Evolutionary conservation across 257 asterid species (phyloP).

Genomic region (Plantago ovata): DNA sequence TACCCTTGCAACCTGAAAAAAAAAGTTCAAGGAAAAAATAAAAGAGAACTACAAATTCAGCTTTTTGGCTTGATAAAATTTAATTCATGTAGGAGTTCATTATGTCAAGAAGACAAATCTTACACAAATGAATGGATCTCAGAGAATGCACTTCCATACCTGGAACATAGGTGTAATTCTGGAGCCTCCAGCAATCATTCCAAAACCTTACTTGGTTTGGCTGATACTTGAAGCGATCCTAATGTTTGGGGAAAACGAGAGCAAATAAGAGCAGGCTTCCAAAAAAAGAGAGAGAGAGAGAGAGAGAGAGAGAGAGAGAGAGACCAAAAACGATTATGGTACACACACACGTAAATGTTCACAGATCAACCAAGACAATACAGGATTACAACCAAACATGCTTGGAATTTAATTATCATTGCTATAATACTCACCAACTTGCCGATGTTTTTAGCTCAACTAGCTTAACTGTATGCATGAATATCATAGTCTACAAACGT

Average conservation of each 20-base stretch:
- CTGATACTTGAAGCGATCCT: slow-evolving; percentile 58
- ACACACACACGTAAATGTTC: no score
- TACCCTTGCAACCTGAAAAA: slow-evolving; percentile 67
- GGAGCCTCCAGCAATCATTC: slow-evolving; percentile 64
- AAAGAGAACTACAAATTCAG: slow-evolving; percentile 1
- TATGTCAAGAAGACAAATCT: not conserved
- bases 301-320: no score
- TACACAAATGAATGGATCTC: not conserved
- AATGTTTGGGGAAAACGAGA: not conserved
- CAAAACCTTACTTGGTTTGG: slow-evolving; percentile 52
- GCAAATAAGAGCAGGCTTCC: slow-evolving; percentile 1
- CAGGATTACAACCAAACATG: no score
- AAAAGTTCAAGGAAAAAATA: not conserved
- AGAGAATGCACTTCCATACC: slow-evolving; percentile 22
- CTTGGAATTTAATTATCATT: no score
- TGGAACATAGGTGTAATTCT: slow-evolving; percentile 63
- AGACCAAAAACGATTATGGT: no score
- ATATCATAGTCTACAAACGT: not conserved
- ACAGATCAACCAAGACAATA: no score
- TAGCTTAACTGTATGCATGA: not conserved
- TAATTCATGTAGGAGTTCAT: not conserved
- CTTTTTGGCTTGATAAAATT: not conserved
- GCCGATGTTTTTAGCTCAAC: not conserved
- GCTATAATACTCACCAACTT: no score
- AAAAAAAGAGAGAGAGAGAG: no score